Conservation (phyloP, 1,284 basidiomycete species). For the Ustilago lituana region DNA sequence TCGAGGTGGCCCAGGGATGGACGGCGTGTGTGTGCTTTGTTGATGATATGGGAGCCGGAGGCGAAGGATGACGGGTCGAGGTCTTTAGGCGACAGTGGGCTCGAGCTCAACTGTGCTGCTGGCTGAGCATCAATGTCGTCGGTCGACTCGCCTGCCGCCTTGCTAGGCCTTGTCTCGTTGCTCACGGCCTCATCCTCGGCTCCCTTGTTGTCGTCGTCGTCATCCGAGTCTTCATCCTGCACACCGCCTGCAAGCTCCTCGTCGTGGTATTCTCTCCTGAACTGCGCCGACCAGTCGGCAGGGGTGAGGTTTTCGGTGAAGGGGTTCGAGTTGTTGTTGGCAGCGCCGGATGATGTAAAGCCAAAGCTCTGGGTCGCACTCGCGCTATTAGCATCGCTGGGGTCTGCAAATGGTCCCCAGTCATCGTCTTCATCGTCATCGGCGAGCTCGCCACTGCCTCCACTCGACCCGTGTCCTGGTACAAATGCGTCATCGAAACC, state of each 20-base stretch:
- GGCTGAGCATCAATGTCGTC: not conserved
- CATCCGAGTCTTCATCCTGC: conserved; percentile 53
- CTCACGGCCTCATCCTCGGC: conserved; percentile 25
- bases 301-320: conserved; percentile 63
- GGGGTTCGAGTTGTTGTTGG: conserved; percentile 23
- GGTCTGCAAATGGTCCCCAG: conserved; percentile 66
- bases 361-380: conserved; percentile 28
- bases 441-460: conserved; percentile 36
- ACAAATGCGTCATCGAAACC: conserved; percentile 56
- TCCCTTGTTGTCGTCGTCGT: conserved; percentile 39
- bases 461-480: conserved; percentile 13
- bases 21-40: conserved; percentile 43
- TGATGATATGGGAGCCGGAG: conserved; percentile 24
- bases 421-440: conserved; percentile 60
- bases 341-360: conserved; percentile 21
- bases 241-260: conserved; percentile 23
- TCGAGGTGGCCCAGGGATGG: conserved; percentile 49
- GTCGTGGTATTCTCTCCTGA: conserved; percentile 49
- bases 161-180: conserved; percentile 22
- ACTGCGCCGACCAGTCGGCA: conserved; percentile 65
- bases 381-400: conserved; percentile 13
- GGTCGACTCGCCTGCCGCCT: not conserved
- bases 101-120: conserved; percentile 36
- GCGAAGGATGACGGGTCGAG: conserved; percentile 9
- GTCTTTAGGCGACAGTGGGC: conserved; percentile 17